Percentiles rank a stretch among this genome's conserved stretches.
phyloP scores from a whole-genome alignment of 768 basidiomycete genomes.

The Suillus paluster region DNA sequence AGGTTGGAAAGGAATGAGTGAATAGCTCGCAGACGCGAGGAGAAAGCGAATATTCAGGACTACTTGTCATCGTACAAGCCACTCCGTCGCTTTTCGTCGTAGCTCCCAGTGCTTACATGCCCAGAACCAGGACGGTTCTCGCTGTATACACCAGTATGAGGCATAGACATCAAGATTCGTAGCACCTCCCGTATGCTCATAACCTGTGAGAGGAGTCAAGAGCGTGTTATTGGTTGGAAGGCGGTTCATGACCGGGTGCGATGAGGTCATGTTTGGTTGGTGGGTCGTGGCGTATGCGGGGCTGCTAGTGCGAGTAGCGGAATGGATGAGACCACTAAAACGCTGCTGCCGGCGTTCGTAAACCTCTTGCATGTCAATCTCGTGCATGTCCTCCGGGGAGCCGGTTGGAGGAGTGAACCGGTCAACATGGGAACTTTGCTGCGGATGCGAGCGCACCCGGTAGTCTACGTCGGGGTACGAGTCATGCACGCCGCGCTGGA shows the following conservation, averaged over 20 bases:
- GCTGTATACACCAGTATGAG: constrained; percentile 43
- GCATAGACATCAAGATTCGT: constrained; percentile 21
- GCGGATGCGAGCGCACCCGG: constrained; percentile 21
- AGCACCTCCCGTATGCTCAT: constrained; percentile 41
- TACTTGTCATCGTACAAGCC: constrained; percentile 7
- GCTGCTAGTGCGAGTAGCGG: constrained; percentile 19
- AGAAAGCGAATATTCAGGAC: neutral
- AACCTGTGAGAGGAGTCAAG: constrained; percentile 70
- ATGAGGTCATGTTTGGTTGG: constrained; percentile 28
- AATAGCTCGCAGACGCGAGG: neutral
- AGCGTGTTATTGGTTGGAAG: constrained; percentile 70
- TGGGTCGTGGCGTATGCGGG: constrained; percentile 22
- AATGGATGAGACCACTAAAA: constrained; percentile 24
- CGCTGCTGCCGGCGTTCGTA: constrained; percentile 33
- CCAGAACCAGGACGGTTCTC: constrained; percentile 46
- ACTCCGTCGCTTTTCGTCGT: constrained; percentile 24
- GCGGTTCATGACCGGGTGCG: constrained; percentile 37
- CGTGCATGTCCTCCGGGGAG: constrained; percentile 25
- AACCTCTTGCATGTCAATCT: constrained; percentile 18
- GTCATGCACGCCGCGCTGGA: constrained; percentile 41
- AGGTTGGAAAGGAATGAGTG: neutral
- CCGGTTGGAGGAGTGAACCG: constrained; percentile 17
- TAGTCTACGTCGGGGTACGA: constrained; percentile 29
- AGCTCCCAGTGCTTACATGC: constrained; percentile 35
- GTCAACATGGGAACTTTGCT: constrained; percentile 31